Conservation (phyloP, 768 basidiomycete species). For the Gloeopeniophorella convolvens region DNA sequence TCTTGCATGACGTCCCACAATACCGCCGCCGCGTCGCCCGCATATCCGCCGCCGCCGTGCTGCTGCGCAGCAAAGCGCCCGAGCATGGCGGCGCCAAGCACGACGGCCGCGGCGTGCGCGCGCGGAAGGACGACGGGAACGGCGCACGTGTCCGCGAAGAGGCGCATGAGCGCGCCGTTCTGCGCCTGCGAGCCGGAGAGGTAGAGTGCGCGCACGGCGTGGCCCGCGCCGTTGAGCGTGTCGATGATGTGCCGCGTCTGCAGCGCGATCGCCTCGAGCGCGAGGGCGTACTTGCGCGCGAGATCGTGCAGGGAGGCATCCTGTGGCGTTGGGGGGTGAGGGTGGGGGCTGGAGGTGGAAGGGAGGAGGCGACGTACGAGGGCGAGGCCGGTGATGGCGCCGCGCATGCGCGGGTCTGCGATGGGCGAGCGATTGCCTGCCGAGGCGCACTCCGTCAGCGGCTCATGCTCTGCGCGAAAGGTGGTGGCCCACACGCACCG, state of each 20-base stretch:
- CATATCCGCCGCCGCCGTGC: constrained; percentile 30
- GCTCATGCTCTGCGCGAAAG: not conserved
- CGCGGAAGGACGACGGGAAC: constrained; percentile 80
- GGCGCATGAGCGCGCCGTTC: constrained; percentile 81
- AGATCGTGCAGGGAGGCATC: constrained; percentile 74
- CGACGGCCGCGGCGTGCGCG: constrained; percentile 75
- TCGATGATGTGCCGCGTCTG: constrained; percentile 94
- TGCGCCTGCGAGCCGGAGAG: constrained; percentile 93
- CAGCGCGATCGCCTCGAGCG: constrained; percentile 88
- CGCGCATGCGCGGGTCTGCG: constrained; percentile 92
- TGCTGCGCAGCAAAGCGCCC: constrained; percentile 75
- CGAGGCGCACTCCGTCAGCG: not conserved
- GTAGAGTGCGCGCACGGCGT: constrained; percentile 76
- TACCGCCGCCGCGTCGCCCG: constrained; percentile 47
- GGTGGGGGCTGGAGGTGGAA: not conserved
- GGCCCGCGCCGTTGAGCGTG: constrained; percentile 81
- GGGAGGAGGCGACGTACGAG: constrained; percentile 47
- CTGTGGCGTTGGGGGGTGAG: constrained; percentile 28
- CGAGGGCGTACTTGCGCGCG: constrained; percentile 83
- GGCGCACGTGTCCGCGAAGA: constrained; percentile 79
- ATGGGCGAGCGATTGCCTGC: constrained; percentile 94
- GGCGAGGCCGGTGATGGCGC: constrained; percentile 81
- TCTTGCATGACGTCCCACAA: constrained; percentile 96
- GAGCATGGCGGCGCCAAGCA: constrained; percentile 90
- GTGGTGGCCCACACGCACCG: constrained; percentile 38